Evolutionary conservation across 306 rosid genomes (phyloP), one percentile per base, ranked within the genome.

Genomic region (Arachis hypogaea): DNA sequence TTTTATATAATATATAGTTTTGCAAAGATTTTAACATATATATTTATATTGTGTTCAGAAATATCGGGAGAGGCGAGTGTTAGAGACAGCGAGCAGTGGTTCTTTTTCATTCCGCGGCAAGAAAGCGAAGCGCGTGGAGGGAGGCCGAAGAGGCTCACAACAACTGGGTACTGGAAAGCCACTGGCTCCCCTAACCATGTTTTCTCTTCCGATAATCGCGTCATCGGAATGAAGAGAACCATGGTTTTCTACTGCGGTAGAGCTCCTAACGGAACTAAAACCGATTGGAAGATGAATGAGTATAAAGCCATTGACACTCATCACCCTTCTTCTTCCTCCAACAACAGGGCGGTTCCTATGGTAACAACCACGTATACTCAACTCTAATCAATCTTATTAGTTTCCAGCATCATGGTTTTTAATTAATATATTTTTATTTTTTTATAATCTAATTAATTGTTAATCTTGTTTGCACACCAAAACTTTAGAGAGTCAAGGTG

Each of bases 201-300:
- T 45, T 89, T 82, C 80, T 88, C 98, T 38, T 85, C 84, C 4
- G 78, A 70, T 7, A 84, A 86, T 65, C 85, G 80, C 30, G 22
- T 77, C 30, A 91, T 93, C 9, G 96, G 97, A 3, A 12, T 83
- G 64, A 93, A 91, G 46, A 87, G 94, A 51, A 91, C 98, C 10
- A 89, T 91, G 97, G 98, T 89, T 62, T 93, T 93, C 84, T 93
- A 93, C 42, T 59, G 7, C 43, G 98, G 98, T 68, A 81, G 97
- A 69, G 97, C 97, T 44, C 96, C 97, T 0, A 72, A 69, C 1
- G 98, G 98, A 14, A 52, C 0, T 16, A 93, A 91, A 79, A 91
- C 97, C 2, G 90, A 89, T n/a, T 93, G 98, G 98, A 93, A 91
- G 74, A 91, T 93, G 94, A 93, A 93, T 2, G 98, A 93, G 72